Base-by-base conservation (phyloP, 2,329 filamentous ascomycete species). In the Acrocalymma vagum region DNA sequence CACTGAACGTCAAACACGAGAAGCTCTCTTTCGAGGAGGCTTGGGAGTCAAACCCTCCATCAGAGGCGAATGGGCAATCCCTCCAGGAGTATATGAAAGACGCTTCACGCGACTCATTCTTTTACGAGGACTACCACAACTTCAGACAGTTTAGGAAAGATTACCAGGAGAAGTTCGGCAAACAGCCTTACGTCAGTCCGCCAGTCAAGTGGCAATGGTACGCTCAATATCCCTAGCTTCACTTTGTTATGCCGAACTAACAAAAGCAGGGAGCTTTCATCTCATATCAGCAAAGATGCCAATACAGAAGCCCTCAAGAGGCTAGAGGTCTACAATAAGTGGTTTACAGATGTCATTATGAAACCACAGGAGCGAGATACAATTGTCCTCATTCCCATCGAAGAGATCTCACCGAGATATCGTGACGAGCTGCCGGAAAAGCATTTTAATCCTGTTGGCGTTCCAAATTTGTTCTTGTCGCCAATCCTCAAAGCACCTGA, bases 121-220 rank as follows among this genome's bases (percentile, higher is more conserved):
- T 38, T 20, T 56, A 56, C 33, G 52, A 52, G 15, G 38, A 39
- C 20, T 58, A 54, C 29, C 54, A 60, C 23, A 41, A 35, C 13
- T 44, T 46, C 13, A 40, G 45, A n/a, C 23, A 34, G 4, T 58
- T 60, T 29, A 38, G 55, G 6, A 8, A n/a, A 11, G 17, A 34
- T 13, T 34, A 34, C 21, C 10, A 25, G n/a, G 9, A 23, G 6
- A 34, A 23, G 31, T 34, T 24, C 14, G 31, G 31, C 6, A 34
- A 24, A 16, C 18, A 23, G 8, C 10, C 31, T 23, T 34, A 34
- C 22, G 18, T 56, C 17, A 45, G 46, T 21, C 51, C 48, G 4
- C 36, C 36, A 13, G 39, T 53, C 9, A 24, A 43, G 13, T 47
- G 29, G 27, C 39, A 47, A 41, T 59, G 55, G 54, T 31, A 31